phyloP scores from a whole-genome alignment of 352 stramenopile species.

The Achlya hypogyna region DNA sequence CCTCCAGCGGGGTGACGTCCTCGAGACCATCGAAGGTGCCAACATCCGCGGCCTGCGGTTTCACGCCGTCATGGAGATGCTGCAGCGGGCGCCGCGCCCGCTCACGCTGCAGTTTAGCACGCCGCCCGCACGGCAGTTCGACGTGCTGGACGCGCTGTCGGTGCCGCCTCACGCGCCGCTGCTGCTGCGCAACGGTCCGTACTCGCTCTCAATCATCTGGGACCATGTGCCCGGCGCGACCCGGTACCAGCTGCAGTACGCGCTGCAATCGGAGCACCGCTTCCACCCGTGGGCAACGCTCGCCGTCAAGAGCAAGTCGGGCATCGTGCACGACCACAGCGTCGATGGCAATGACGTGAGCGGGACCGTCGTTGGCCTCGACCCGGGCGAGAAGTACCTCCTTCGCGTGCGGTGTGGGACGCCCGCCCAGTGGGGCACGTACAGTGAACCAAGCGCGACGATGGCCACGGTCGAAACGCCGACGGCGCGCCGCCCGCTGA shows the following conservation, averaged over 20 bases:
- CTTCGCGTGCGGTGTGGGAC: constrained; percentile 57
- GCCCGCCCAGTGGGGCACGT: constrained; percentile 49
- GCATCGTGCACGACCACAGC: constrained; percentile 30
- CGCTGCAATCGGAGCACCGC: constrained; percentile 46
- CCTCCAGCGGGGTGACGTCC: constrained; percentile 57
- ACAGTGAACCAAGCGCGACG: constrained; percentile 45
- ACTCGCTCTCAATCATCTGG: constrained; percentile 60
- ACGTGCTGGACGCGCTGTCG: constrained; percentile 44
- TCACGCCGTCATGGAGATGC: constrained; percentile 59
- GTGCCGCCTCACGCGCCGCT: constrained; percentile 50
- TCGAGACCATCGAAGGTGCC: constrained; percentile 64
- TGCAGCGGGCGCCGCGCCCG: constrained; percentile 59
- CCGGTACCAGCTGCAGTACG: constrained; percentile 57
- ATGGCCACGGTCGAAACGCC: constrained; percentile 47
- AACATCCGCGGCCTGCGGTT: constrained; percentile 56
- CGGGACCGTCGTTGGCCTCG: constrained; percentile 53
- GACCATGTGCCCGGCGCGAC: constrained; percentile 30
- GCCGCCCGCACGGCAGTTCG: constrained; percentile 37
- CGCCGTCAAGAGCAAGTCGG: constrained; percentile 41
- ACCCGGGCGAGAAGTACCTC: constrained; percentile 40
- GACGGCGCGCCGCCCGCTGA: constrained; percentile 9
- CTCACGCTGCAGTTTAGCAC: constrained; percentile 62
- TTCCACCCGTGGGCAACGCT: constrained; percentile 48
- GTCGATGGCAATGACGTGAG: constrained; percentile 44
- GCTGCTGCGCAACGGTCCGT: constrained; percentile 47